A percentile compares a stretch with the other conserved stretches of the same genome.
These are phyloP conservation scores for Mediolabrus comicus DNA, from an alignment of 108 stramenopile genomes.

Conservation along the genomic window DNA sequence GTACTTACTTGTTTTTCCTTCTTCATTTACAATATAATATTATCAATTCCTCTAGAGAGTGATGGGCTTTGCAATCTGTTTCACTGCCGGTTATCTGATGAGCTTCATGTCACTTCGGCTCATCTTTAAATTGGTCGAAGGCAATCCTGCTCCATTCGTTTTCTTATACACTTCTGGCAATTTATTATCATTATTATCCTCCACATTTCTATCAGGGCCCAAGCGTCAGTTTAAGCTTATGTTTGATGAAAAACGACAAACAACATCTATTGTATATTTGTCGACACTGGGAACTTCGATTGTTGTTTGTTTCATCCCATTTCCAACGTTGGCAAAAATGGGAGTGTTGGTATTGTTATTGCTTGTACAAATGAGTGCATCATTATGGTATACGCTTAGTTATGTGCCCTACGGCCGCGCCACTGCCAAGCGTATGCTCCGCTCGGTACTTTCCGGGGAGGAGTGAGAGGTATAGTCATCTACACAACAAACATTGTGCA, in stretches of 20 bases:
- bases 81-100: slow-evolving; percentile 77
- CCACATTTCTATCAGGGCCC: slow-evolving; percentile 42
- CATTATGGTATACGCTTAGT: slow-evolving; percentile 77
- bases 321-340: slow-evolving; percentile 53
- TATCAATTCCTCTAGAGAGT: neutral
- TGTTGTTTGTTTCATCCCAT: slow-evolving; percentile 70
- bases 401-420: slow-evolving; percentile 84
- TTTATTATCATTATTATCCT: slow-evolving; percentile 23
- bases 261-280: slow-evolving; percentile 64
- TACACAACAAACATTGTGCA: neutral
- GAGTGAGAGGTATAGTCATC: slow-evolving; percentile 6
- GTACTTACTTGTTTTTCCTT: neutral
- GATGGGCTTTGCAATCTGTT: slow-evolving; percentile 40
- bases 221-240: slow-evolving; percentile 54
- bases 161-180: slow-evolving; percentile 63
- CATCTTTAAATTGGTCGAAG: slow-evolving; percentile 75
- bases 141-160: slow-evolving; percentile 83
- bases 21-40: neutral
- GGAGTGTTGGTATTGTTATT: slow-evolving; percentile 55
- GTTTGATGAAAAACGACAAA: slow-evolving; percentile 73
- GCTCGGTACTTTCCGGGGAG: slow-evolving; percentile 12
- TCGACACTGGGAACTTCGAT: slow-evolving; percentile 61
- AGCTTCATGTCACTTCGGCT: slow-evolving; percentile 80
- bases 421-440: slow-evolving; percentile 32
- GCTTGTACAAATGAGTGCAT: slow-evolving; percentile 64